Evolutionary conservation across 495 filamentous ascomycete genomes (phyloP), one percentile per base, ranked within the genome.

Genomic region (Lineolata rhizophorae): DNA sequence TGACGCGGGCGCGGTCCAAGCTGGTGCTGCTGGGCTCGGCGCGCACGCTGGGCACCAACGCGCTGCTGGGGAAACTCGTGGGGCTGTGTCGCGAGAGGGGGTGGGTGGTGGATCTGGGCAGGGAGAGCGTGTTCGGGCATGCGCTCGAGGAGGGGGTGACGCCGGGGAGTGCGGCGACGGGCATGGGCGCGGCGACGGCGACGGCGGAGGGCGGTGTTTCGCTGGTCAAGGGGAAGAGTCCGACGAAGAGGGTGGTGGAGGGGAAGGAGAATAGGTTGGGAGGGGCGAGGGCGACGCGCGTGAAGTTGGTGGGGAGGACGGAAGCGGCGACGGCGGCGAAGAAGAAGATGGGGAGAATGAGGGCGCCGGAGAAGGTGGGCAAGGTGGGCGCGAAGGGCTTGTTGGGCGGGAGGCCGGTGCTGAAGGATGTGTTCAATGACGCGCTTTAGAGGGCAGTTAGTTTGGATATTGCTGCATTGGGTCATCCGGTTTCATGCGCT

Each of bases 1-100:
- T 97, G 37, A 97, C 87, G 8, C 57, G 87, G 18, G 87, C 87
- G 18, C 75, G 78, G 42, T 80, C 71, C 1, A 97, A 97, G 56
- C 54, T 97, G 9, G 55, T 97, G 14, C 72, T 97, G 4, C 46
- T 97, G 3, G 87, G 87, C 1, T 84, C 76, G 42, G 62, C 65
- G 42, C 58, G 57, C 18, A 97, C 87, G 12, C 56, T 97, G 5
- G 51, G 51, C 44, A 32, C 64, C 62, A 78, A 77, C 32, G 80
- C 85, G 41, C 65, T 93, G 46, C 60, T 94, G 11, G 61, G 61
- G 14, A 56, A 65, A 18, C 79, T 94, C 32, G 56, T 95, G n/a
- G 47, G 52, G 12, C 49, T 93, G 28, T 79, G 91, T 53, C 71
- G 83, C 44, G 50, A 55, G 21, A 65, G 62, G 20, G 58, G 60